These are phyloP conservation scores for Artemisia argyi DNA, from an alignment of 129 eudicot genomes.

Conservation along the genomic window DNA sequence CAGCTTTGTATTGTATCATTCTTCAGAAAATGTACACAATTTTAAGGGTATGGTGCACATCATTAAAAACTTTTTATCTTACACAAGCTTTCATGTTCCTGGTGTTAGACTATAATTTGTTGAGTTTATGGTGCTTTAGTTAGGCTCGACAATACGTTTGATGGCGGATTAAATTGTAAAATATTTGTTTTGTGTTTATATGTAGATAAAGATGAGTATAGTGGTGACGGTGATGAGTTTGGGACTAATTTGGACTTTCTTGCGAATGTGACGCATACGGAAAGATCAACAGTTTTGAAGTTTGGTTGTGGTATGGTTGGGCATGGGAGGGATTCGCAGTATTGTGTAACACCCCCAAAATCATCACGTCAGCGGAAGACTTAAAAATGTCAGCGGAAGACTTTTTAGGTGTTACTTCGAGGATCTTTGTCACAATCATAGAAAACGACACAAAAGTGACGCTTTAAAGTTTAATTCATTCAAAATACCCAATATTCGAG, in stretches of 20 bases:
- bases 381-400: too few species aligned
- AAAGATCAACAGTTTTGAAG: conserved; percentile 51
- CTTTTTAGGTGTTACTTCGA: too few species aligned
- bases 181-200: conserved; percentile 8
- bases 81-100: not conserved
- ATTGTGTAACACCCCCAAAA: too few species aligned
- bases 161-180: not conserved
- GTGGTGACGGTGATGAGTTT: conserved; percentile 47
- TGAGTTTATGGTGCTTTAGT: conserved; percentile 1
- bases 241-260: conserved; percentile 81
- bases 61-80: not conserved
- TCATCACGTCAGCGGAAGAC: too few species aligned
- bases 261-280: conserved; percentile 74
- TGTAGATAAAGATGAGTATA: conserved; percentile 53
- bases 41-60: not conserved
- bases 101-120: conserved; percentile 2
- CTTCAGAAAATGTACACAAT: not conserved
- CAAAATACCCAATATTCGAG: too few species aligned
- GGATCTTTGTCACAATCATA: too few species aligned
- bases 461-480: too few species aligned
- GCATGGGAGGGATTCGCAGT: conserved; percentile 89
- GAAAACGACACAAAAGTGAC: too few species aligned
- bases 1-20: not conserved
- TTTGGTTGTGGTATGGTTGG: conserved; percentile 83
- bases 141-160: not conserved